Evolutionary conservation across 257 asterid genomes (phyloP), one percentile per base, ranked within the genome.

Genomic region (Fraxinus anomala): DNA sequence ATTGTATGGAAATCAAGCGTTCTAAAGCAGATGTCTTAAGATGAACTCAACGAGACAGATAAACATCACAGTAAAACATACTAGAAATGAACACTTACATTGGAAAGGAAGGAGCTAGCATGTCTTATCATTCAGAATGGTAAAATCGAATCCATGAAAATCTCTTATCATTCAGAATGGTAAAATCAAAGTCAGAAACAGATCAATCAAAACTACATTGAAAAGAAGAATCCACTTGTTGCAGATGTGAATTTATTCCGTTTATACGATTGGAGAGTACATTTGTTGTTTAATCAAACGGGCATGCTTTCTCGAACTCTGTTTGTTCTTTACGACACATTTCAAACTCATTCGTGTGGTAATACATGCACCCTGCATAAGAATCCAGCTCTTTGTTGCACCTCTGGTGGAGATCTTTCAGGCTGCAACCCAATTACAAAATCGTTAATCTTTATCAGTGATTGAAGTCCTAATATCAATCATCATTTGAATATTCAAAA

Each of bases 331-430:
- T 88, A 79, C 98, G 96, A 73, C 99, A 96, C 44, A 92, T 68
- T 36, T 96, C 99, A 80, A 93, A 96, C 82, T 96, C 98, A 31
- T 96, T 93, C 0, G 98, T 93, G 88, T 87, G 83, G 90, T 93
- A 93, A 87, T 90, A 91, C 99, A 96, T 89, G 85, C 99, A 93
- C 68, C 99, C 97, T 17, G 94, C 93, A 78, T 93, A 96, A 31
- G 97, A 84, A 84, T 96, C 95, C 88, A 93, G 85, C 85, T 96
- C 99, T 78, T 96, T 96, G 82, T 78, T 80, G 88, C 99, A 96
- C 83, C 83, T 92, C 80, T 91, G 98, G 78, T 93, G 97, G 73
- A 93, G 86, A 86, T 93, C 95, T 86, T 75, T 93, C 87, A 96
- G 84, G 87, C 99, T 96, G 78, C 86, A 85, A 61, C 36, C 28